Conservation (phyloP, 169 alveolate genomes). For the Sarcocystis neurona region DNA sequence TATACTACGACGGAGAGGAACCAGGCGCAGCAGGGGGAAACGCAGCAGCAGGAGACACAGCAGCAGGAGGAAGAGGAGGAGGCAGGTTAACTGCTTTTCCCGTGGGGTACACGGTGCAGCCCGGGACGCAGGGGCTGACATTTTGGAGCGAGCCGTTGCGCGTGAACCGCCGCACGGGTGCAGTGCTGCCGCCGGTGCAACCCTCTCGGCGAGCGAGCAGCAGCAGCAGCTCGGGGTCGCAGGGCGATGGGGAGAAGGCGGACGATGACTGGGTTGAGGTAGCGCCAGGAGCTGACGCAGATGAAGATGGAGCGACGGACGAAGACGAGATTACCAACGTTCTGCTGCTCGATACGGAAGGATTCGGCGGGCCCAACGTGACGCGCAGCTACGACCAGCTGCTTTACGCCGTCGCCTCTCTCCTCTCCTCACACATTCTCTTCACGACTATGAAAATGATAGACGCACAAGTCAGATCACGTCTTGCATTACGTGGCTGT, state of each 20-base stretch:
- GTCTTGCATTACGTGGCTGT: no score
- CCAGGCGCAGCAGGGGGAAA: background rate
- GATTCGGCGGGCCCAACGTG: constrained; percentile 63
- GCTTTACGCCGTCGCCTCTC: constrained; percentile 57
- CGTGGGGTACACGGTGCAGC: constrained; percentile 62
- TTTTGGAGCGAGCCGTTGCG: constrained; percentile 42
- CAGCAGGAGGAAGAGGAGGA: constrained; percentile 1
- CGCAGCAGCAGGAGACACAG: background rate
- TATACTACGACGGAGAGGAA: no score
- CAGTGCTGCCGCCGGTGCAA: no score
- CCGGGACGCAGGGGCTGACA: constrained; percentile 61
- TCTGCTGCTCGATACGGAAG: constrained; percentile 65
- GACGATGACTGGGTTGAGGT: background rate
- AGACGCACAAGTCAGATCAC: constrained; percentile 30
- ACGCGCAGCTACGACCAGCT: constrained; percentile 57
- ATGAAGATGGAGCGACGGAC: background rate
- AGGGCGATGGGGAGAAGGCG: background rate
- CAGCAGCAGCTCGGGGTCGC: background rate
- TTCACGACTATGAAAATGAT: constrained; percentile 58
- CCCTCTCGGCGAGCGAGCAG: no score
- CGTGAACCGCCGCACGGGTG: constrained; percentile 47
- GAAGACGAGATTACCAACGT: constrained; percentile 30
- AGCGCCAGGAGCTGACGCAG: background rate
- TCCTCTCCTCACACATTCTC: constrained; percentile 46
- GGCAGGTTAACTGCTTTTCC: constrained; percentile 30